A percentile compares a stretch with the other conserved stretches of the same genome.
Evolutionary conservation across 306 rosid genomes (phyloP).

Genomic region (Begonia masoniana): DNA sequence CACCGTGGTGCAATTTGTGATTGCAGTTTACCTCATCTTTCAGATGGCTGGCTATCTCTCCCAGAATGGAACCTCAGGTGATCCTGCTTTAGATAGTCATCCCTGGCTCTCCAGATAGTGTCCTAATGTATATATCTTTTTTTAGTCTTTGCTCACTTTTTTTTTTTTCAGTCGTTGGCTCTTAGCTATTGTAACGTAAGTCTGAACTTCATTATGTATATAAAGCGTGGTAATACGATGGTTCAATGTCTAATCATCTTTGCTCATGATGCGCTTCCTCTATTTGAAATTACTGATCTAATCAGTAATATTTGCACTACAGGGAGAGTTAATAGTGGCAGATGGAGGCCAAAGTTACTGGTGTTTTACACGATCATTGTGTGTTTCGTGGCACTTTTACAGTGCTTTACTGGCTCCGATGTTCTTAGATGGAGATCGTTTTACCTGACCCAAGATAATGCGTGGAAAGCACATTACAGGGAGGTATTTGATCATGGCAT

Average conservation of each 20-base stretch:
- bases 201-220: too few species aligned
- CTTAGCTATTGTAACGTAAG: too few species aligned
- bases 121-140: too few species aligned
- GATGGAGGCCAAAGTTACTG: slow-evolving; percentile 31
- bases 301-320: too few species aligned
- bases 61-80: slow-evolving; percentile 8
- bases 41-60: slow-evolving; percentile 18
- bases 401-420: slow-evolving; percentile 59
- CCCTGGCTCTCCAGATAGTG: too few species aligned
- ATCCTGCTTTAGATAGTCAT: slow-evolving; percentile 42
- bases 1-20: slow-evolving; percentile 37
- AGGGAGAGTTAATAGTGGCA: not conserved
- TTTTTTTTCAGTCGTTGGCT: too few species aligned
- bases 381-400: slow-evolving; percentile 38
- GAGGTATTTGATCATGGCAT: slow-evolving; percentile 78
- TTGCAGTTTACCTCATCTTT: slow-evolving; percentile 43
- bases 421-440: slow-evolving; percentile 77
- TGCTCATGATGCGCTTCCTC: too few species aligned
- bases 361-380: slow-evolving; percentile 25
- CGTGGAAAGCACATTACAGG: slow-evolving; percentile 80
- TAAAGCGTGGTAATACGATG: too few species aligned
- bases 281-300: too few species aligned
- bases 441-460: slow-evolving; percentile 55
- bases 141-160: too few species aligned
- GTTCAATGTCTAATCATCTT: too few species aligned